Conservation (phyloP, 805 yeast species). For the Metschnikowia koreensis region DNA sequence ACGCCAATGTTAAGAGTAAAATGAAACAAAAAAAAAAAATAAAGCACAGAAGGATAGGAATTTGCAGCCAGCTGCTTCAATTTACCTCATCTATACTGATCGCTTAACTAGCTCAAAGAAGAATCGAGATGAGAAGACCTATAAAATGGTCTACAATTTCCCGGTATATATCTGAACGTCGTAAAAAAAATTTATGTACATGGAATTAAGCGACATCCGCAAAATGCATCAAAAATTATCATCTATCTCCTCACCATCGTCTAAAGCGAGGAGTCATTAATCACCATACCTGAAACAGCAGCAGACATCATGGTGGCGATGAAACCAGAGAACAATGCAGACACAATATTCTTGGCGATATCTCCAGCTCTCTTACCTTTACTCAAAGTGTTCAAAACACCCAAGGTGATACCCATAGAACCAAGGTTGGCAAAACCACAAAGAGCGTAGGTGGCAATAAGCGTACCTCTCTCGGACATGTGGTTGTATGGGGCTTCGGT, state of each 20-base stretch:
- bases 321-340: conserved; percentile 53
- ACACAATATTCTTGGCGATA: conserved; percentile 44
- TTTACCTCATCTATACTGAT: no score
- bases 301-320: conserved; percentile 56
- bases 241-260: background rate
- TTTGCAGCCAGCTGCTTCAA: no score
- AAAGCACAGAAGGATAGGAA: no score
- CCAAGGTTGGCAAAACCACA: conserved; percentile 67
- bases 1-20: no score
- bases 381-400: conserved; percentile 57
- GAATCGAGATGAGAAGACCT: no score
- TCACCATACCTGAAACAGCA: conserved; percentile 62
- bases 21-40: no score
- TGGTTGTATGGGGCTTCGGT: conserved; percentile 43
- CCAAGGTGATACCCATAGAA: conserved; percentile 58
- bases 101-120: no score
- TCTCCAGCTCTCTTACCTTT: conserved; percentile 48
- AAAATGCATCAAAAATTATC: no score
- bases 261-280: conserved; percentile 29
- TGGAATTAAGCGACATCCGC: no score
- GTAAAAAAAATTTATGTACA: no score
- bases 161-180: no score
- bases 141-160: no score
- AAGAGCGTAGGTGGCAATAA: conserved; percentile 59
- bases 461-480: conserved; percentile 49